Percentiles rank a stretch among this genome's conserved stretches.
Evolutionary conservation across 169 alveolate species (phyloP).

Genomic region (Babesia sp.): DNA sequence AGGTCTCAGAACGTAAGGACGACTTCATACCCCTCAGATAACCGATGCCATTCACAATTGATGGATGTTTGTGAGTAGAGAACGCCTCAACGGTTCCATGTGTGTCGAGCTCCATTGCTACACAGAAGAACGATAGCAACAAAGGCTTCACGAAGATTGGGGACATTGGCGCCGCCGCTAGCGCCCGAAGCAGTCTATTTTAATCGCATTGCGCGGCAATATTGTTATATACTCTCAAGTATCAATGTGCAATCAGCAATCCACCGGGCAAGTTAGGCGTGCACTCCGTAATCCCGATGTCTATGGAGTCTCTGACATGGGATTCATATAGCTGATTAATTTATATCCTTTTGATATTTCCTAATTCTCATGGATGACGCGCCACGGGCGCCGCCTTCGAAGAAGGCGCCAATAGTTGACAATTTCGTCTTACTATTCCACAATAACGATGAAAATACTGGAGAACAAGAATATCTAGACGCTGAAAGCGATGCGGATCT

Average conservation of each 20-base stretch:
- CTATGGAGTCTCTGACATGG: background rate
- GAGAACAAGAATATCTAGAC: background rate
- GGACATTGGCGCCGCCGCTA: constrained; percentile 17
- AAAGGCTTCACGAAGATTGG: background rate
- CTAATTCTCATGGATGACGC: background rate
- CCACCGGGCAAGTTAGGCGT: background rate
- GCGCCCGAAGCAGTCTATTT: background rate
- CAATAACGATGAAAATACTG: background rate
- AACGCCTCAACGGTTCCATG: background rate
- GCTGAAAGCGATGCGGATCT: background rate
- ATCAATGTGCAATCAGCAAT: background rate
- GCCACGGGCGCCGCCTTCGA: background rate
- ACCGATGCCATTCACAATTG: background rate
- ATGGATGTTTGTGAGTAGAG: background rate
- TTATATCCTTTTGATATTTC: too few relatives aligned
- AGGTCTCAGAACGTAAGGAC: background rate
- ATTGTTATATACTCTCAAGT: background rate
- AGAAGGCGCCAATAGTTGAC: constrained; percentile 58
- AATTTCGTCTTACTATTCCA: constrained; percentile 50
- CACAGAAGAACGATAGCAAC: background rate
- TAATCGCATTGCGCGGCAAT: background rate
- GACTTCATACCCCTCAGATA: background rate
- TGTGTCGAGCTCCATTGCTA: background rate
- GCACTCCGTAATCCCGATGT: background rate
- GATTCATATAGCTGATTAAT: too few relatives aligned